phyloP scores from a whole-genome alignment of 73 alveolate species.

The Stentor coeruleus region DNA sequence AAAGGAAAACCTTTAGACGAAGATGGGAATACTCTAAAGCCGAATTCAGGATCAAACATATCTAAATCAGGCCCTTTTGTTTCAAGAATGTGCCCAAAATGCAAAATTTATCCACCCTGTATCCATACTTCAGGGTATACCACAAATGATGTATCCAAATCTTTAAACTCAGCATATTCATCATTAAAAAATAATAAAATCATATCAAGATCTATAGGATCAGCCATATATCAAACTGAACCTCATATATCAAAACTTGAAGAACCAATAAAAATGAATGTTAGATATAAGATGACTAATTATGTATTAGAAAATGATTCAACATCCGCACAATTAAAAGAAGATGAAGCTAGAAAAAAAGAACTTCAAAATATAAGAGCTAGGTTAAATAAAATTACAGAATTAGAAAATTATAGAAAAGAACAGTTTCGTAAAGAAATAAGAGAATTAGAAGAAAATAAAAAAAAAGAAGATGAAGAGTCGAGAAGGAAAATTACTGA shows the following conservation, averaged over 20 bases:
- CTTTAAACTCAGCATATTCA: neutral
- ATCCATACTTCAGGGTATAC: neutral
- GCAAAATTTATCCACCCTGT: neutral
- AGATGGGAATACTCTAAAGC: no score
- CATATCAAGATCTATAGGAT: no score
- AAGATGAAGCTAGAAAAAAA: neutral
- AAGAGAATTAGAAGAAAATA: neutral
- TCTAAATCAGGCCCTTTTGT: neutral
- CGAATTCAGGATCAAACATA: no score
- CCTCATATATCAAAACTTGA: neutral
- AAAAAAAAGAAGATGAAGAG: slow-evolving; percentile 14
- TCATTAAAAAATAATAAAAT: no score
- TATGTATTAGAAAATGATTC: neutral
- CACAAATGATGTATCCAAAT: neutral
- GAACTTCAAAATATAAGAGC: neutral
- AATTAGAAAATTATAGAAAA: neutral
- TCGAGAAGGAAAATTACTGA: neutral
- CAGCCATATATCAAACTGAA: neutral
- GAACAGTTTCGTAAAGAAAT: neutral
- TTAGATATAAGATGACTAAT: neutral
- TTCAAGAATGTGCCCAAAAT: neutral
- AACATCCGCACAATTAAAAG: neutral
- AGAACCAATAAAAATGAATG: neutral
- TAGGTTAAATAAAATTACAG: neutral
- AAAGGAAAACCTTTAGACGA: neutral